Conservation (phyloP, 2,329 filamentous ascomycete genomes). For the Boeremia lycopersici region DNA sequence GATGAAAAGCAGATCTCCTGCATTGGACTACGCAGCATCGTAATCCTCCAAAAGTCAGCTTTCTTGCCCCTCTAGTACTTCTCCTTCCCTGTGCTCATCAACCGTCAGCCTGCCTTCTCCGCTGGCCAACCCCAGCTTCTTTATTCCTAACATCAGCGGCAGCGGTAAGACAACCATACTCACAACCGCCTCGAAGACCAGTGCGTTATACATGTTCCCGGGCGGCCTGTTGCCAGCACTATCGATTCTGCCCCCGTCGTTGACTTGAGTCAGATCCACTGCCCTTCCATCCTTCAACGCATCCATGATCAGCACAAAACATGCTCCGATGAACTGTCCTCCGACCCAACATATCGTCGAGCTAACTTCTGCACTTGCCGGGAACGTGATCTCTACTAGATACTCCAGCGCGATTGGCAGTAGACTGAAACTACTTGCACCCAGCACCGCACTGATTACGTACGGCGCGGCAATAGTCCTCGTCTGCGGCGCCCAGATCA, state of each 20-base stretch:
- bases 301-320: slow-evolving; percentile 84
- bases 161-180: slow-evolving; percentile 68
- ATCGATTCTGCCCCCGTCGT: slow-evolving; percentile 28
- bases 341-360: slow-evolving; percentile 84
- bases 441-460: slow-evolving; percentile 74
- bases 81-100: slow-evolving; percentile 38
- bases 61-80: slow-evolving; percentile 20
- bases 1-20: slow-evolving; percentile 6
- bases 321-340: slow-evolving; percentile 82
- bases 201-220: slow-evolving; percentile 72
- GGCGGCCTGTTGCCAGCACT: slow-evolving; percentile 57
- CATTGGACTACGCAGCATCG: slow-evolving; percentile 19
- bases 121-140: slow-evolving; percentile 61
- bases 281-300: slow-evolving; percentile 62
- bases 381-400: slow-evolving; percentile 84
- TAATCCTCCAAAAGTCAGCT: slow-evolving; percentile 30
- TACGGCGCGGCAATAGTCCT: slow-evolving; percentile 70
- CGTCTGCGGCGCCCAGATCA: slow-evolving; percentile 80
- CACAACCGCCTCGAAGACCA: slow-evolving; percentile 81
- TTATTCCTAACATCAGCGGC: slow-evolving; percentile 69
- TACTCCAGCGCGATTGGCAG: slow-evolving; percentile 87
- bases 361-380: slow-evolving; percentile 83
- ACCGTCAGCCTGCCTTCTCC: slow-evolving; percentile 40
- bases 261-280: slow-evolving; percentile 38
- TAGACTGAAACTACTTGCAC: slow-evolving; percentile 78